A percentile compares a stretch with the other conserved stretches of the same genome.
Evolutionary conservation across 768 basidiomycete genomes (phyloP).

Genomic region (Mrakia blollopis): DNA sequence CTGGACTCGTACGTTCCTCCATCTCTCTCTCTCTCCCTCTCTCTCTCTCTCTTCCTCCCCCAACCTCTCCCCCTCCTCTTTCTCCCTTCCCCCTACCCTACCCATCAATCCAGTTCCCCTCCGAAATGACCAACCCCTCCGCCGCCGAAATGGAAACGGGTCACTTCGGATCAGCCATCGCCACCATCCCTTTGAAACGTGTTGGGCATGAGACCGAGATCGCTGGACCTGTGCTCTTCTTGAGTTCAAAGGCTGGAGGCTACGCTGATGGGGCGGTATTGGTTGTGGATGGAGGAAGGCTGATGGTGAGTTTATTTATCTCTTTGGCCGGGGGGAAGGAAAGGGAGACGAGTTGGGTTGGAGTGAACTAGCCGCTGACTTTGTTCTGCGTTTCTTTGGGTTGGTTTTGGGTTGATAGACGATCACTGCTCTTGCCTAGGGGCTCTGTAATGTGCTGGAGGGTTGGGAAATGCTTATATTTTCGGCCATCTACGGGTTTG

Average conservation of each 20-base stretch:
- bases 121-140: conserved; percentile 7
- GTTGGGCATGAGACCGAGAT: conserved; percentile 18
- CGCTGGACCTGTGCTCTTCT: conserved; percentile 16
- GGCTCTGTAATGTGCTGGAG: too few relatives aligned
- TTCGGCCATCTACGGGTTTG: too few relatives aligned
- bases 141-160: not conserved
- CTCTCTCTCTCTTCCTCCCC: not conserved
- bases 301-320: not conserved
- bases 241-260: conserved; percentile 11
- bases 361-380: not conserved
- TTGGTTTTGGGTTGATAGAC: not conserved
- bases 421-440: not conserved
- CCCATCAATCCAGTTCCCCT: not conserved
- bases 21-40: not conserved
- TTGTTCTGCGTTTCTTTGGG: not conserved
- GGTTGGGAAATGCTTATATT: too few relatives aligned
- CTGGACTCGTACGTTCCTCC: conserved; percentile 32
- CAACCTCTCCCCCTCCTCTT: not conserved
- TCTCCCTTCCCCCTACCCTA: not conserved
- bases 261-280: conserved; percentile 10
- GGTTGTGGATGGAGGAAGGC: conserved; percentile 26
- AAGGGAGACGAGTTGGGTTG: not conserved
- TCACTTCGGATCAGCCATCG: not conserved
- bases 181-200: not conserved
- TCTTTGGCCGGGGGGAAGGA: not conserved